phyloP scores from a whole-genome alignment of 257 asterid genomes.

The Gentiana dahurica region DNA sequence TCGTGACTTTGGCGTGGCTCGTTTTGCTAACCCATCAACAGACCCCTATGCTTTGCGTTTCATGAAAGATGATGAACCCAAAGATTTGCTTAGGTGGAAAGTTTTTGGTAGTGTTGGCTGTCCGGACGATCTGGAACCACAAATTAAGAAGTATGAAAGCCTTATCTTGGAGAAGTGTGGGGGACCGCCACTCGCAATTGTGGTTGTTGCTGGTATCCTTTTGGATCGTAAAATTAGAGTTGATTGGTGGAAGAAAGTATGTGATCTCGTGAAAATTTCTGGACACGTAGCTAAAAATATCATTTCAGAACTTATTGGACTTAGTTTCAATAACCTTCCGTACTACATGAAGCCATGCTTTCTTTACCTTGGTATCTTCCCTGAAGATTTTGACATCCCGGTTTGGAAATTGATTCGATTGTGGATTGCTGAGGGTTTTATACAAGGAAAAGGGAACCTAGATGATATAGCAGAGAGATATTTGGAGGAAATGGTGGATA shows the following conservation, averaged over 20 bases:
- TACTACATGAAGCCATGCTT: constrained; percentile 8
- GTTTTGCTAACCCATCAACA: constrained; percentile 1
- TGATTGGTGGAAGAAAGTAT: constrained; percentile 8
- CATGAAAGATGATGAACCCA: constrained; percentile 13
- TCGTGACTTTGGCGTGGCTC: constrained; percentile 11
- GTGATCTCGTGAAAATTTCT: not conserved
- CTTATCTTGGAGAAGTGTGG: constrained; percentile 10
- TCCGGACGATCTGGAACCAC: constrained; percentile 14
- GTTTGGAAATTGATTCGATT: constrained; percentile 1
- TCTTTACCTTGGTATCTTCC: constrained; percentile 13
- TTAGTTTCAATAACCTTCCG: constrained; percentile 13
- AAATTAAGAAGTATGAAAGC: not conserved
- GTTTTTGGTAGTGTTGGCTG: constrained; percentile 13
- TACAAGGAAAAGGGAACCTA: not conserved
- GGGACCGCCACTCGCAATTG: constrained; percentile 36
- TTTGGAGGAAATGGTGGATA: not conserved
- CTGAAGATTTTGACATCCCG: not conserved
- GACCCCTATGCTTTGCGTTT: constrained; percentile 19
- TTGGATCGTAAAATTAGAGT: not conserved
- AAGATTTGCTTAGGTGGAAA: constrained; percentile 19
- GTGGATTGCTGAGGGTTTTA: constrained; percentile 12
- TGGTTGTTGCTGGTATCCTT: constrained; percentile 32
- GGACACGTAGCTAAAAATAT: not conserved
- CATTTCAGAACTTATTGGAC: not conserved
- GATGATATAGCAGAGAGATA: constrained; percentile 3